These are phyloP conservation scores for Fusarium nanum DNA, from an alignment of 2,329 filamentous ascomycete genomes.

Conservation along the genomic window DNA sequence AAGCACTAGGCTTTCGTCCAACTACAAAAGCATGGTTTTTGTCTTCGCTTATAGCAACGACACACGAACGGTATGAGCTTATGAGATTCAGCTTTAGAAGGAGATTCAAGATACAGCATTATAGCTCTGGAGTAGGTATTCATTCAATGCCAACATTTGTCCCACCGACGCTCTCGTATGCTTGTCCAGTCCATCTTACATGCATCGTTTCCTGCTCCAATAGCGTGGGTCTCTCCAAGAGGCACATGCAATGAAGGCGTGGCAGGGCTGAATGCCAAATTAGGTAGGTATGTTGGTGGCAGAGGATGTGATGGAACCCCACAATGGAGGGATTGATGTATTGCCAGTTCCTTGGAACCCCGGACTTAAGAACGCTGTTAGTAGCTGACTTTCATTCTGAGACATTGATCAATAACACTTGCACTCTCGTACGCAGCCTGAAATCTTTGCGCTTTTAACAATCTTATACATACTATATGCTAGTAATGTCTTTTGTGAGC, in stretches of 20 bases:
- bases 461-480: background rate
- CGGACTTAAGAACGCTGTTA: constrained; percentile 15
- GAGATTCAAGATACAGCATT: background rate
- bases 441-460: background rate
- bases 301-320: constrained; percentile 4
- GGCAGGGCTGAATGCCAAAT: constrained; percentile 30
- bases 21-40: constrained; percentile 14
- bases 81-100: background rate
- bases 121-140: background rate
- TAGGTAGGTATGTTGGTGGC: constrained; percentile 1
- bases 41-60: constrained; percentile 6
- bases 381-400: background rate
- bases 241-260: constrained; percentile 7
- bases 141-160: background rate
- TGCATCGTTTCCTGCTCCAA: background rate
- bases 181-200: background rate
- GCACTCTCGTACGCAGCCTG: background rate
- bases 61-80: constrained; percentile 1
- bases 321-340: background rate
- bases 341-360: constrained; percentile 2
- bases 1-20: constrained; percentile 15
- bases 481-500: background rate
- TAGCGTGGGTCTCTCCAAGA: background rate
- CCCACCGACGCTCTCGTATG: background rate
- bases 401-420: background rate